Evolutionary conservation across 768 basidiomycete species (phyloP).

Genomic region (Russula sp.): DNA sequence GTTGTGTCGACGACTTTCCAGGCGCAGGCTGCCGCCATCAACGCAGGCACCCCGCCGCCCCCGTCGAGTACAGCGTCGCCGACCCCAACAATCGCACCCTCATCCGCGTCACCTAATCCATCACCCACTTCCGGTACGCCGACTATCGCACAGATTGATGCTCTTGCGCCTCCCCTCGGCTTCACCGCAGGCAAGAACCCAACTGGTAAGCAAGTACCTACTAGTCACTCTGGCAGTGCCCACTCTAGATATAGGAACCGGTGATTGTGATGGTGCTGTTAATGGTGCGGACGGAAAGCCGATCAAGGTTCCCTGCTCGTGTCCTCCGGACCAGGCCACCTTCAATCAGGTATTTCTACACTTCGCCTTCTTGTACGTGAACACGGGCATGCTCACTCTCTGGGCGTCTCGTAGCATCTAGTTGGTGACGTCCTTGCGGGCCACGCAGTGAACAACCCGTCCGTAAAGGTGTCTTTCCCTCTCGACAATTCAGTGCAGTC

Average conservation of each 20-base stretch:
- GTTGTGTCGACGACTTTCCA: constrained; percentile 56
- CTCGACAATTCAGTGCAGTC: constrained; percentile 48
- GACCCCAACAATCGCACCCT: background rate
- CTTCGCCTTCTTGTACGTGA: background rate
- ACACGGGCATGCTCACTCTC: background rate
- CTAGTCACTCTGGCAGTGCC: background rate
- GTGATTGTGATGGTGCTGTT: constrained; percentile 27
- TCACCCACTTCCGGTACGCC: background rate
- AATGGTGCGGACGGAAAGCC: constrained; percentile 31
- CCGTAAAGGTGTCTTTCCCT: constrained; percentile 55
- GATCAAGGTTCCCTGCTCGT: constrained; percentile 38
- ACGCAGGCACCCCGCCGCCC: background rate
- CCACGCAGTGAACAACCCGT: constrained; percentile 58
- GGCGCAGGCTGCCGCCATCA: constrained; percentile 28
- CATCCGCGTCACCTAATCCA: background rate
- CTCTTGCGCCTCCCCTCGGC: constrained; percentile 28
- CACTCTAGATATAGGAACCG: constrained; percentile 9
- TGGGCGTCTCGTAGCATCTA: constrained; percentile 5
- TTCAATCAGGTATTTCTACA: constrained; percentile 29
- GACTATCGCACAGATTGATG: constrained; percentile 5
- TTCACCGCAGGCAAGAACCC: constrained; percentile 29
- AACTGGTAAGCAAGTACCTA: constrained; percentile 9
- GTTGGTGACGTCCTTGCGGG: constrained; percentile 4
- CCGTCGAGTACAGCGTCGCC: background rate
- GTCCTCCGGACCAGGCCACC: constrained; percentile 33